Percentiles rank a stretch among this genome's conserved stretches.
Conservation (phyloP, 2,329 filamentous ascomycete genomes). For the Davidsoniella neocaledoniae region DNA sequence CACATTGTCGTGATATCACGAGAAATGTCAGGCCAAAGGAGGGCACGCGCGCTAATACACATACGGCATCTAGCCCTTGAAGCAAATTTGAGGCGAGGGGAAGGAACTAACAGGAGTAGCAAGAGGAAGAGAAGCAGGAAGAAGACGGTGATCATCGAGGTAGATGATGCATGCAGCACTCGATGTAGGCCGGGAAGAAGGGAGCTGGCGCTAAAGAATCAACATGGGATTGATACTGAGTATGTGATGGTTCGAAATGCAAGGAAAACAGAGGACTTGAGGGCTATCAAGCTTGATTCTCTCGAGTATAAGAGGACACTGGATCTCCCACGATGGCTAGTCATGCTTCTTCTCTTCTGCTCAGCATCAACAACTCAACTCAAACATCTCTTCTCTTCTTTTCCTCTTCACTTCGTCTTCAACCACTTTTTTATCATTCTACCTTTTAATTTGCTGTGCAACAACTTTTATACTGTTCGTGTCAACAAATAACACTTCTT, state of each 20-base stretch:
- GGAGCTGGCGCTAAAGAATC: too few relatives aligned
- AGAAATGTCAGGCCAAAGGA: neutral
- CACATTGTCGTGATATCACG: too few relatives aligned
- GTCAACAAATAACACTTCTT: neutral
- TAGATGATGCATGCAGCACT: too few relatives aligned
- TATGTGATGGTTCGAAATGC: too few relatives aligned
- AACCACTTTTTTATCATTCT: slow-evolving; percentile 2
- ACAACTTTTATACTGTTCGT: neutral
- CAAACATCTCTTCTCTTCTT: slow-evolving; percentile 5
- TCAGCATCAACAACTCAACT: slow-evolving; percentile 6
- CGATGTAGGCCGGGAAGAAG: too few relatives aligned
- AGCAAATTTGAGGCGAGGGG: neutral
- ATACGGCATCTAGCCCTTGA: too few relatives aligned
- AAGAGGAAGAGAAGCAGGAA: neutral
- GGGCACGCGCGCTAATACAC: neutral
- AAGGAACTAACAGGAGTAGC: neutral
- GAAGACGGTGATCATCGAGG: too few relatives aligned
- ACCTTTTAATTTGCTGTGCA: neutral
- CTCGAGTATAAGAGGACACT: slow-evolving; percentile 5
- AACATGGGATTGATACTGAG: too few relatives aligned
- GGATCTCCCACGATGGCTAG: neutral
- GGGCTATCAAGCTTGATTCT: too few relatives aligned
- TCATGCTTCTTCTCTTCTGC: neutral
- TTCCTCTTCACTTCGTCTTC: slow-evolving; percentile 5
- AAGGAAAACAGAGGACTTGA: too few relatives aligned